A percentile compares a stretch with the other conserved stretches of the same genome.
Conservation (phyloP, 2,329 filamentous ascomycete genomes). For the Aureobasidium lini region DNA sequence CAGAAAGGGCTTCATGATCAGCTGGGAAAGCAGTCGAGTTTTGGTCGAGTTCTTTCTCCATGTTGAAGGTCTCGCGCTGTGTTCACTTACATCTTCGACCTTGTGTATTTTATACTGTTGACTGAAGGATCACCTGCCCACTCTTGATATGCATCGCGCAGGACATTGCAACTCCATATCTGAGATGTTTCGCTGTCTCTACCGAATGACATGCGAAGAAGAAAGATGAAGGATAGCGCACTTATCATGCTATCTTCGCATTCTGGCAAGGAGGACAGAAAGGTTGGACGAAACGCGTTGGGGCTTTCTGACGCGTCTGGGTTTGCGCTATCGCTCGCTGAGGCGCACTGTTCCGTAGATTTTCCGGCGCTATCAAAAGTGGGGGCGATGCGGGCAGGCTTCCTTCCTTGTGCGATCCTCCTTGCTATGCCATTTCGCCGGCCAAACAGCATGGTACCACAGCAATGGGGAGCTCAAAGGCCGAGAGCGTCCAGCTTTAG, state of each 20-base stretch:
- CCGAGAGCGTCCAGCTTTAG: not conserved
- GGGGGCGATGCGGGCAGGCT: not conserved
- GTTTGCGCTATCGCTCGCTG: not conserved
- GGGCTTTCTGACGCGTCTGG: not conserved
- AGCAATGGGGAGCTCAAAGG: not conserved
- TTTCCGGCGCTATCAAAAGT: not conserved
- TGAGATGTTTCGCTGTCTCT: not conserved
- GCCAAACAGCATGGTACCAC: not conserved
- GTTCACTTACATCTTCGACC: not conserved
- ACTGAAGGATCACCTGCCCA: not conserved
- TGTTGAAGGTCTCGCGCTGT: not conserved
- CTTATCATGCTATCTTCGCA: not conserved
- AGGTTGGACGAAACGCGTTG: not conserved
- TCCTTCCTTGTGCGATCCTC: not conserved
- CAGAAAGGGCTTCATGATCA: not conserved
- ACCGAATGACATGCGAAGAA: too few species aligned
- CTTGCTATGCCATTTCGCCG: not conserved
- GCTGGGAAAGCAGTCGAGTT: not conserved
- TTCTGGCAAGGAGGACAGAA: not conserved
- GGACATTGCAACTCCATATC: not conserved
- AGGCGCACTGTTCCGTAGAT: not conserved
- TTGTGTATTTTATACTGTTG: not conserved
- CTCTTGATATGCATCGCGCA: not conserved
- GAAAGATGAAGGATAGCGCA: not conserved
- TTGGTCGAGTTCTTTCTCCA: not conserved